Evolutionary conservation across 2,329 filamentous ascomycete species (phyloP).

Genomic region (Verticillium nonalfalfae): DNA sequence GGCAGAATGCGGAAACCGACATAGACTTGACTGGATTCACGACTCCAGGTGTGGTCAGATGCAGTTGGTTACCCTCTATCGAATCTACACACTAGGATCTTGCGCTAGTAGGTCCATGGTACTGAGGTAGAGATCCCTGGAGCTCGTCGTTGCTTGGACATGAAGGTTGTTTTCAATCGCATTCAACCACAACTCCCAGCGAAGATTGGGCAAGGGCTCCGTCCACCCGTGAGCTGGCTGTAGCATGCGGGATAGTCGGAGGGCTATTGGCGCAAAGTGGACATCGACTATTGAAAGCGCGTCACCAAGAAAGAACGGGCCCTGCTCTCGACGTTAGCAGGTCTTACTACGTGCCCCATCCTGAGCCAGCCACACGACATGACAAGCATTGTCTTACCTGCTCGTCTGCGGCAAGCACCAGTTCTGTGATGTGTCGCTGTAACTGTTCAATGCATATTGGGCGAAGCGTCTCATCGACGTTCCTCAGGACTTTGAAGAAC

Average conservation of each 20-base stretch:
- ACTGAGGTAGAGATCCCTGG: slow-evolving; percentile 42
- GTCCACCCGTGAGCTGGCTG: slow-evolving; percentile 18
- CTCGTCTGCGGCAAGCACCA: slow-evolving; percentile 42
- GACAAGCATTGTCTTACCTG: slow-evolving; percentile 19
- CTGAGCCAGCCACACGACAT: background rate
- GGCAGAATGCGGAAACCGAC: background rate
- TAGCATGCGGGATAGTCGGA: slow-evolving; percentile 61
- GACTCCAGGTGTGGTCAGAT: background rate
- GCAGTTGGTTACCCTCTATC: background rate
- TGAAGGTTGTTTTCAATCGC: slow-evolving; percentile 60
- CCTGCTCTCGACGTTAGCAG: slow-evolving; percentile 22
- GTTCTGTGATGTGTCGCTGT: slow-evolving; percentile 52
- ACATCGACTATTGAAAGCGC: slow-evolving; percentile 61
- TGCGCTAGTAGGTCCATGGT: slow-evolving; percentile 49
- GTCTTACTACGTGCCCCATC: background rate
- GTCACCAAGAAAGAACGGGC: slow-evolving; percentile 62
- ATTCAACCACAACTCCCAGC: slow-evolving; percentile 65
- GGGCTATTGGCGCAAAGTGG: slow-evolving; percentile 68
- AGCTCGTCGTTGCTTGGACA: slow-evolving; percentile 61
- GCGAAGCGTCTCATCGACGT: slow-evolving; percentile 54
- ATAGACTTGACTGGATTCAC: background rate
- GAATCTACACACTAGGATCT: background rate
- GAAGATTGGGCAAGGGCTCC: slow-evolving; percentile 11
- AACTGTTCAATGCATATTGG: slow-evolving; percentile 53
- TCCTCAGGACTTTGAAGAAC: slow-evolving; percentile 70